A percentile compares a stretch with the other conserved stretches of the same genome.
Conservation (phyloP, 768 basidiomycete genomes). For the Boletus barrowsii region DNA sequence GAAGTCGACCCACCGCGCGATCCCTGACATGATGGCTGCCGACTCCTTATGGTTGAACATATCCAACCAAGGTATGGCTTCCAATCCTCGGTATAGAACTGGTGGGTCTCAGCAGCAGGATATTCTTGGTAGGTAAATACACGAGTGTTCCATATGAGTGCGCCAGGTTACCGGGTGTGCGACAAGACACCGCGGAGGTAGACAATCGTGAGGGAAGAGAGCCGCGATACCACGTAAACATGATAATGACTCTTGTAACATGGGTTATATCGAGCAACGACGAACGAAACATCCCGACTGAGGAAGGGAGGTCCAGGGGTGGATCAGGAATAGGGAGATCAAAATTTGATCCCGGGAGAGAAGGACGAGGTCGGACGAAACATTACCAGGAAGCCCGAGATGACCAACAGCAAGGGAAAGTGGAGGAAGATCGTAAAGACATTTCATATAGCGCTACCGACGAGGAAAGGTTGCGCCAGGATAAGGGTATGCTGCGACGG, state of each 20-base stretch:
- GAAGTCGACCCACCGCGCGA: background rate
- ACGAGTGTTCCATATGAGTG: slow-evolving; percentile 13
- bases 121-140: slow-evolving; percentile 12
- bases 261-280: too few species aligned
- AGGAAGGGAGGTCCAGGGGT: too few species aligned
- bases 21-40: background rate
- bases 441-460: background rate
- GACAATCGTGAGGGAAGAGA: background rate
- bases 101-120: slow-evolving; percentile 3
- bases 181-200: background rate
- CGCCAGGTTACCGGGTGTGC: background rate
- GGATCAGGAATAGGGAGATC: too few species aligned
- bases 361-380: background rate
- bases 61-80: slow-evolving; percentile 1
- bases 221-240: too few species aligned
- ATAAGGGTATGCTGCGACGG: background rate
- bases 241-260: too few species aligned
- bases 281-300: too few species aligned
- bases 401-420: background rate
- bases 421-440: background rate
- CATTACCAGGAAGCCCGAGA: background rate
- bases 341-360: background rate
- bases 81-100: slow-evolving; percentile 14
- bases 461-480: background rate
- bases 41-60: slow-evolving; percentile 8